Base-by-base conservation (phyloP, 441 rosid species). In the Pelargonium australe region DNA sequence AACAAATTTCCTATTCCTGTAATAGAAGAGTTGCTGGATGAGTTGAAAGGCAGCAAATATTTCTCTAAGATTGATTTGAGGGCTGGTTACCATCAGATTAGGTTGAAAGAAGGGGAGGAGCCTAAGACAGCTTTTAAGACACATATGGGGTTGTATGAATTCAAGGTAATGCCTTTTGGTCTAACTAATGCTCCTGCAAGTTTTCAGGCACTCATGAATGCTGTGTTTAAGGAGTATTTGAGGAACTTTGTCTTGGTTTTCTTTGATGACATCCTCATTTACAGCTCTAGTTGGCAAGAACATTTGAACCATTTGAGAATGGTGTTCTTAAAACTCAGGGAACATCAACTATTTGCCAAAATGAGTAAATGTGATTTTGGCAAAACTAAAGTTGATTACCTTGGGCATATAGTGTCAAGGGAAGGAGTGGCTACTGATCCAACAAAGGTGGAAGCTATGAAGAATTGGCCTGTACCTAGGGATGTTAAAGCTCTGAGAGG, bases 1-100 rank as follows among this genome's bases (percentile, higher is more conserved):
- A 55, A 58, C 9, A 68, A 68, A 9, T 57, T 68, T 13, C 71
- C 34, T 2, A 68, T 68, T 16, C 25, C 64, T 3, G 1, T 12
- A 0, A 68, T 68, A 7, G 10, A 68, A n/a, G 53, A 68, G 3
- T 9, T 68, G 2, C 13, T 17, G 9, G 71, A 40, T 58, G 65
- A 68, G 13, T 28, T 68, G 0, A 8, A 11, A 3, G 49, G 53
- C 0, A 1, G 47, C 1, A 28, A 1, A 0, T n/a, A 7, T 14
- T 68, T 68, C 34, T 55, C 4, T 8, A 57, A 68, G 10, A 12
- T 68, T 2, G 71, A 57, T 14, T 14, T 57, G 1, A 14, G 43
- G 28, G 6, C 8, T 10, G 19, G 37, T 2, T 68, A 58, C 4
- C 65, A 58, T 4, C 34, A 37, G 3, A 68, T 68, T 0, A 34